These are phyloP conservation scores for Fusarium foetens DNA, from an alignment of 2,329 filamentous ascomycete genomes.

Conservation along the genomic window DNA sequence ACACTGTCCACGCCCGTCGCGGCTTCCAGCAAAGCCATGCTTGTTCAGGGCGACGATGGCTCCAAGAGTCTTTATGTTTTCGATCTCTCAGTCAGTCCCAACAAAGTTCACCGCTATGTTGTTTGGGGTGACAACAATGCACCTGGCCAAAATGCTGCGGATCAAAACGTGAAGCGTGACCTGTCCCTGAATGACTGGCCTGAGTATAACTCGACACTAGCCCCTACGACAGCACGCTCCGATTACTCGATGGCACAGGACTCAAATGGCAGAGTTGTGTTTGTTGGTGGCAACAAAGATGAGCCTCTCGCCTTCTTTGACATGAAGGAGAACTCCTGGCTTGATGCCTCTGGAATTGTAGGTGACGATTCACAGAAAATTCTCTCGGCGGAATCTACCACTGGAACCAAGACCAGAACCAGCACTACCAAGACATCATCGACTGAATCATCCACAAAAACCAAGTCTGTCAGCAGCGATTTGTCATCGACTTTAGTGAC, in stretches of 20 bases:
- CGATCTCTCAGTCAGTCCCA: slow-evolving; percentile 78
- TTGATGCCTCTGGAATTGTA: slow-evolving; percentile 75
- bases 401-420: slow-evolving; percentile 18
- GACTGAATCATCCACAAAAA: slow-evolving; percentile 41
- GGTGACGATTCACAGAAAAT: slow-evolving; percentile 56
- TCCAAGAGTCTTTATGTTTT: slow-evolving; percentile 84
- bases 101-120: slow-evolving; percentile 76
- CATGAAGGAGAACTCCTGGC: slow-evolving; percentile 78
- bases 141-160: slow-evolving; percentile 58
- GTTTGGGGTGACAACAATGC: slow-evolving; percentile 70
- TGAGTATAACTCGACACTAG: slow-evolving; percentile 78
- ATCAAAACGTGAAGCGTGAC: slow-evolving; percentile 51
- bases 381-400: slow-evolving; percentile 43
- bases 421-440: slow-evolving; percentile 37
- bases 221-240: slow-evolving; percentile 70
- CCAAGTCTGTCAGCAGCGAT: slow-evolving; percentile 40
- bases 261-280: slow-evolving; percentile 73
- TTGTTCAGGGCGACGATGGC: slow-evolving; percentile 78
- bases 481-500: slow-evolving; percentile 43
- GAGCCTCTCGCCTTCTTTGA: slow-evolving; percentile 82
- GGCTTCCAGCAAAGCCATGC: slow-evolving; percentile 65
- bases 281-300: slow-evolving; percentile 77
- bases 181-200: slow-evolving; percentile 76
- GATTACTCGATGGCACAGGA: slow-evolving; percentile 76
- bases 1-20: slow-evolving; percentile 69